These are phyloP conservation scores for Picochlorum sp. DNA, from an alignment of 139 green algal species.

Conservation along the genomic window DNA sequence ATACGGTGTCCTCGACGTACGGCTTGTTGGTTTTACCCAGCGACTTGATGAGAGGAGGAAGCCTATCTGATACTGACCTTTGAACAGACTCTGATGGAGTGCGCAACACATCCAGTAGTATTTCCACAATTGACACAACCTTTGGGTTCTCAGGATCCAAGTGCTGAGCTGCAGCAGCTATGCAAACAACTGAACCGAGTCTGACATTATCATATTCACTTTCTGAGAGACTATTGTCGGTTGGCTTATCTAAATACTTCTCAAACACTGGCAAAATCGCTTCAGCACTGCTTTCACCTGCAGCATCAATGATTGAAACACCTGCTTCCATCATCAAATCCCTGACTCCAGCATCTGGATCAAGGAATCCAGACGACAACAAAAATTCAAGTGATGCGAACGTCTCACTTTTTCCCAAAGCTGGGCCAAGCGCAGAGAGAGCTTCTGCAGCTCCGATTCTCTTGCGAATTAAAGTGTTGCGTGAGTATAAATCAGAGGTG, in stretches of 20 bases:
- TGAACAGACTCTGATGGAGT: slow-evolving; percentile 90
- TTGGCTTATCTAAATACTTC: slow-evolving; percentile 52
- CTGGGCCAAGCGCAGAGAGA: slow-evolving; percentile 41
- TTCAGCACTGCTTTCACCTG: slow-evolving; percentile 33
- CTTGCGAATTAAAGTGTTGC: slow-evolving; percentile 32
- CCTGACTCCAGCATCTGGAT: slow-evolving; percentile 51
- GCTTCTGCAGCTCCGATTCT: slow-evolving; percentile 48
- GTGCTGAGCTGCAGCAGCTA: slow-evolving; percentile 85
- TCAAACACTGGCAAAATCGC: slow-evolving; percentile 85
- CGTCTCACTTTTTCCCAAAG: slow-evolving; percentile 48
- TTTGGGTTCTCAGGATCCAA: slow-evolving; percentile 51
- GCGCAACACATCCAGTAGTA: slow-evolving; percentile 67
- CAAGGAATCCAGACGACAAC: slow-evolving; percentile 64
- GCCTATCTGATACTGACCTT: slow-evolving; percentile 70
- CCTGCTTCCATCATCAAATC: slow-evolving; percentile 61
- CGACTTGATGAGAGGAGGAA: slow-evolving; percentile 73
- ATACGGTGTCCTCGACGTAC: slow-evolving; percentile 35
- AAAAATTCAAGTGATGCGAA: slow-evolving; percentile 70
- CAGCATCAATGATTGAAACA: slow-evolving; percentile 64
- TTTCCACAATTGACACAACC: slow-evolving; percentile 46
- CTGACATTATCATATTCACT: slow-evolving; percentile 72
- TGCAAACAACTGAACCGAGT: slow-evolving; percentile 83
- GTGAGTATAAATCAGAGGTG: slow-evolving; percentile 16
- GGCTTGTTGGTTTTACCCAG: slow-evolving; percentile 29
- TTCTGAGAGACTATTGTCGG: slow-evolving; percentile 37